Base-by-base conservation (phyloP, 2,329 filamentous ascomycete genomes). In the Talaromyces sp. region DNA sequence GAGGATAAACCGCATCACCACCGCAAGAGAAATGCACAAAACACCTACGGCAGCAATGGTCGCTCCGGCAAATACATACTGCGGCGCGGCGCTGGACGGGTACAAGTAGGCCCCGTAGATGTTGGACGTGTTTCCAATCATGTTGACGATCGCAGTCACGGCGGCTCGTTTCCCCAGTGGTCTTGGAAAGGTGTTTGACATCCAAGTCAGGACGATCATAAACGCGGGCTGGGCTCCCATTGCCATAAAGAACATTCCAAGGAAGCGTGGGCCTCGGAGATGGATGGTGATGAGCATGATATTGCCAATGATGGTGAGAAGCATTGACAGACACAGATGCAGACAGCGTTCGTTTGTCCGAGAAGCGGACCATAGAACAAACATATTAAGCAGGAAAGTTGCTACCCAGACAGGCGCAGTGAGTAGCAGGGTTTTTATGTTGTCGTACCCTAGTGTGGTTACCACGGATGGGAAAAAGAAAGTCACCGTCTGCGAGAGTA, bases 401-500 rank as follows among this genome's bases (percentile, higher is more conserved):
- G 52, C 33, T 23, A 60, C 7, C 31, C 52, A 54, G 12, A 52
- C 44, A 8, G 87, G 87, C 57, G 67, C 69, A 3, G 79, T 82
- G 5, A 83, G 75, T 1, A 80, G 75, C 2, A 83, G 73, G 0
- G 80, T 81, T 42, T 81, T 76, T 5, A 77, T 81, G 0, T 63
- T 71, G 56, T 68, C 72, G 70, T 80, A 81, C 0, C 77, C 76
- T 0, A 82, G 74, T 2, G 76, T 77, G 51, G 75, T 66, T 36
- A 81, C 76, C 1, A 79, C 76, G 4, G 76, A 76, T 1, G 76
- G 76, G 62, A 80, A 72, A 68, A 75, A 75, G 68, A 71, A 77
- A 66, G 77, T 74, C 70, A 78, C 78, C 0, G 72, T 73, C 42
- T 74, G 75, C 34, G 75, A 75, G 5, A 74, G 75, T 56, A 79